Evolutionary conservation across 2,329 filamentous ascomycete species (phyloP), one percentile per base, ranked within the genome.

Genomic region (Beauveria asiatica): DNA sequence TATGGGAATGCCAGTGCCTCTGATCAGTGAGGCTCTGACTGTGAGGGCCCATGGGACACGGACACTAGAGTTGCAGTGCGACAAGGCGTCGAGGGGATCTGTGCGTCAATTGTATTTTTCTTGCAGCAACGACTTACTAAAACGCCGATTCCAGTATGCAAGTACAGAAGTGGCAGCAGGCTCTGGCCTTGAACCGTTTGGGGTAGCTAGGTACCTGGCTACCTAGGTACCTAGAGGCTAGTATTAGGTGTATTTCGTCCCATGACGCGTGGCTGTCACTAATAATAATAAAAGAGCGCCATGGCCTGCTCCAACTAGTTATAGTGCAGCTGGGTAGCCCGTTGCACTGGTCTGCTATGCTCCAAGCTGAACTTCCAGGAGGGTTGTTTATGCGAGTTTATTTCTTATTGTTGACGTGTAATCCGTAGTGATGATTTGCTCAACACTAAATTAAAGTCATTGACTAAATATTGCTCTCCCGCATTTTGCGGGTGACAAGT

Each of bases 11-110:
- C 21, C 53, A 21, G 25, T 46, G n/a, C n/a, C 25, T n/a, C 33
- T 19, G 7, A 37, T 27, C 37, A 53, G 9, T 8, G 33, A 41
- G 30, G 50, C 30, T 16, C 37, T 41, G 51, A 44, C 17, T 23
- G 27, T 16, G 30, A 42, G 37, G 21, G 42, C 27, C 54, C 19
- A 39, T 48, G 55, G 55, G 44, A 57, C 56, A 58, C 56, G 37
- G 56, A 58, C 56, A 9, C 56, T 50, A 51, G 46, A 33, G 46
- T 51, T 21, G 56, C 33, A 58, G 27, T 53, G 57, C 57, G 57
- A 52, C 37, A 33, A 51, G 48, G 39, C 41, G 27, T 51, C 25
- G n/a, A 39, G 19, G 56, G 57, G 57, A 59, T 59, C 57, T 59
- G 57, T 59, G 57, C 48, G 39, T 41, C n/a, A 27, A 52, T 27